Evolutionary conservation across 768 basidiomycete genomes (phyloP).

Genomic region (Kwoniella pini): DNA sequence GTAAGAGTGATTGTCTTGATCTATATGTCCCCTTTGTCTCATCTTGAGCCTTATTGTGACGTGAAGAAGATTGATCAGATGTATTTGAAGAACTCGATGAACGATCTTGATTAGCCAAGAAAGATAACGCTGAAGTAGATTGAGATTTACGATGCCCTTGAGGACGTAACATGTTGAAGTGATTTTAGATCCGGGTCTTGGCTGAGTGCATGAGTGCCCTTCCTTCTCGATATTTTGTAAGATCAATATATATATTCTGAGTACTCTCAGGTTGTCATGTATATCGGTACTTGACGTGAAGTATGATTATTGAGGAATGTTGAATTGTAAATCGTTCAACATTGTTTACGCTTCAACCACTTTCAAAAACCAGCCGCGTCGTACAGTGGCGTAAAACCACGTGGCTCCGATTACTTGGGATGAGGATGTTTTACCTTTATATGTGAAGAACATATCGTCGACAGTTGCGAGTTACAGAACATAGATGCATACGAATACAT

Average conservation of each 20-base stretch:
- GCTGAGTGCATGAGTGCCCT: no score
- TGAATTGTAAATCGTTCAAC: background rate
- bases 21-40: background rate
- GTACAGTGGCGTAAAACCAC: background rate
- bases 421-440: no score
- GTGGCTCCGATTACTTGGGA: background rate
- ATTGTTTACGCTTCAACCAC: background rate
- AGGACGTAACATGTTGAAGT: slow-evolving; percentile 14
- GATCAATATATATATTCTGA: no score
- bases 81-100: background rate
- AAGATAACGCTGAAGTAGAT: slow-evolving; percentile 37
- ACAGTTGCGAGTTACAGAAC: no score
- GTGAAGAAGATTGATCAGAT: background rate
- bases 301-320: background rate
- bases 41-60: background rate
- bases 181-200: no score
- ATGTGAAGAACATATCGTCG: no score
- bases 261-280: no score
- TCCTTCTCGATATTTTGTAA: no score
- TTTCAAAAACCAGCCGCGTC: slow-evolving; percentile 15
- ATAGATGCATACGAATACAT: no score
- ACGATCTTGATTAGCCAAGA: slow-evolving; percentile 21
- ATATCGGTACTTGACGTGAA: no score
- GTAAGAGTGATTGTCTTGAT: slow-evolving; percentile 10
- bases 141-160: slow-evolving; percentile 40